Evolutionary conservation across 192 early-diverging fungal species (phyloP).

Genomic region (Linnemannia schmuckeri): DNA sequence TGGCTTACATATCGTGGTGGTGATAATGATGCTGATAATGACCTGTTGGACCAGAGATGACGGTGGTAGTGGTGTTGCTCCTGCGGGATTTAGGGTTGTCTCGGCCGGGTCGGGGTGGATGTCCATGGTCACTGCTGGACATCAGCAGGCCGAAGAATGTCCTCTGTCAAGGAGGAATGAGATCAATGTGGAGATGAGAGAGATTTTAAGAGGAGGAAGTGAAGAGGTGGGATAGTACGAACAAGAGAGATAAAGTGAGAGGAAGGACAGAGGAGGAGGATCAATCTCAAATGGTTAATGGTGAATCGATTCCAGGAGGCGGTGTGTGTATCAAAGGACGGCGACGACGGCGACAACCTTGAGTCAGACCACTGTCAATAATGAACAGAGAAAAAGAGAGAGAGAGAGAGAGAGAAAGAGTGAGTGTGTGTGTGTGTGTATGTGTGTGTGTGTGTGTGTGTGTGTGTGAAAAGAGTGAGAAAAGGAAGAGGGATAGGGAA

Average conservation of each 20-base stretch:
- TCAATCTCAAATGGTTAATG: neutral
- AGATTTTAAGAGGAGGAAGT: neutral
- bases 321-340: too few species aligned
- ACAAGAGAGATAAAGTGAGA: neutral
- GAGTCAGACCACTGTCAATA: neutral
- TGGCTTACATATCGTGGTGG: neutral
- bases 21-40: constrained; percentile 7
- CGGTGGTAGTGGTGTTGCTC: neutral
- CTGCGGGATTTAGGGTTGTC: neutral
- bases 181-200: neutral
- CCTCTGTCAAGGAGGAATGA: constrained; percentile 6
- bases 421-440: neutral
- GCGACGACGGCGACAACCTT: neutral
- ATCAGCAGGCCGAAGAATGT: constrained; percentile 14
- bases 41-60: neutral
- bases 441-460: neutral
- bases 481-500: neutral
- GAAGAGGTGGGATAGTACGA: neutral
- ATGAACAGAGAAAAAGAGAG: neutral
- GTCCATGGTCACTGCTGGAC: constrained; percentile 28
- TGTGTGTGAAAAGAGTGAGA: neutral
- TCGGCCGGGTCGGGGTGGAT: neutral
- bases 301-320: neutral
- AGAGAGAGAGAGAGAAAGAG: constrained; percentile 1
- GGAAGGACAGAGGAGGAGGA: neutral